Evolutionary conservation across 352 stramenopile genomes (phyloP), one percentile per base, ranked within the genome.

Genomic region (Globisporangium iwayamae): DNA sequence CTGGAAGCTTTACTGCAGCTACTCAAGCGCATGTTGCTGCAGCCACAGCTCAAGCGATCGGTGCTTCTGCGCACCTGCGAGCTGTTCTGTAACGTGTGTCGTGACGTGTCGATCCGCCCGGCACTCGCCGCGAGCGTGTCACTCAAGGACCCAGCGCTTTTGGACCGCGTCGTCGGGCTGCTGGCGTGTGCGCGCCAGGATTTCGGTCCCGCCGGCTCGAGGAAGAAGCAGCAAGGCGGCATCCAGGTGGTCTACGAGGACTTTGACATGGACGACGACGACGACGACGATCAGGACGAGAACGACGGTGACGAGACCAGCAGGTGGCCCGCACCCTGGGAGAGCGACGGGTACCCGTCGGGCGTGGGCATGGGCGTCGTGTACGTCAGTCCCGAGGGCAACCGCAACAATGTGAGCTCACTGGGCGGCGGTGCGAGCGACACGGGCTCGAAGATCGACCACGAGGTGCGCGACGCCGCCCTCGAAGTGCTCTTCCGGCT

Each of bases 281-380:
- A 81, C 4, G 78, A 83, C n/a, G 73, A 86, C 53, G 72, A 78
- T 45, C 71, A 81, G 32, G 73, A 79, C 39, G 79, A 78, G 5
- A 71, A 89, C 13, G 71, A 69, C 20, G 69, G 83, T 13, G 79
- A 87, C 48, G 79, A 79, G 20, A 71, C 54, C 46, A 81, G 73
- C 36, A 73, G 77, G 20, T 93, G 84, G 84, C 82, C 84, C 0
- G 84, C 80, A 30, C 82, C 84, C 7, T 93, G 84, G 84, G 84
- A 93, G 51, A 92, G 75, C 65, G 79, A 92, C 39, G 81, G 81
- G 4, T 66, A 87, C 22, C 76, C 81, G 0, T 90, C 80, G 2
- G 80, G 83, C 22, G 67, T 90, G 6, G 83, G 83, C 41, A 90
- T 94, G 78, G 85, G 85, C 43, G 76, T 92, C 30, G 83, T 94